These are phyloP conservation scores for Carex littledalei DNA, from an alignment of 176 grass and related monocot genomes.

Conservation along the genomic window DNA sequence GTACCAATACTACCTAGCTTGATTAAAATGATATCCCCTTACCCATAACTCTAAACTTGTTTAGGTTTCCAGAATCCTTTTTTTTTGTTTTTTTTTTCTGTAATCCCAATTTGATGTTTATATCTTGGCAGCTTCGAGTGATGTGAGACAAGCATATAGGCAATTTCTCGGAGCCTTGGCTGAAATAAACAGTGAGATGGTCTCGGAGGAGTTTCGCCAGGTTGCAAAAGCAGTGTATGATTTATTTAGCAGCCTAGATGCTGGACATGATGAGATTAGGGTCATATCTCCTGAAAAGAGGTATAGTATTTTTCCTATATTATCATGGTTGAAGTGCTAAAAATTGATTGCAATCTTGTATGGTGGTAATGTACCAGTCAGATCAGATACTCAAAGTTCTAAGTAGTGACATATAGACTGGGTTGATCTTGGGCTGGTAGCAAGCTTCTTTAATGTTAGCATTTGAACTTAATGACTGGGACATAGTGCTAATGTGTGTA, in stretches of 20 bases:
- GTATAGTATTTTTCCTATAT: not conserved
- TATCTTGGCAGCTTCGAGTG: constrained; percentile 54
- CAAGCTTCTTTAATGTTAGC: not conserved
- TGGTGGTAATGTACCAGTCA: not conserved
- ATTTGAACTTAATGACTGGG: not conserved
- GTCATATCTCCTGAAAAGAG: constrained; percentile 14
- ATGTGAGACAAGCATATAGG: constrained; percentile 68
- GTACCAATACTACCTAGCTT: not conserved
- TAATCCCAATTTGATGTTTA: constrained; percentile 7
- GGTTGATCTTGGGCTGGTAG: not conserved
- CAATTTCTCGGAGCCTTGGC: constrained; percentile 69
- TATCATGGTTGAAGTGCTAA: not conserved
- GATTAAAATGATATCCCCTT: not conserved
- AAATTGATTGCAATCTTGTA: not conserved
- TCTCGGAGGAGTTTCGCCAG: constrained; percentile 68
- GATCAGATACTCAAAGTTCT: not conserved
- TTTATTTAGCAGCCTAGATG: constrained; percentile 36
- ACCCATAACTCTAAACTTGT: not conserved
- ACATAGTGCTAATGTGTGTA: not conserved
- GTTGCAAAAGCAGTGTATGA: constrained; percentile 60
- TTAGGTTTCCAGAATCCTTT: not conserved
- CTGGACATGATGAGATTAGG: constrained; percentile 15
- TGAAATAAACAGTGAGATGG: constrained; percentile 72
- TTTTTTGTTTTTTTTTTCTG: not conserved
- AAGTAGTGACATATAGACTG: not conserved